Conservation (phyloP, 2,329 filamentous ascomycete genomes). For the Chaetomiaceae sp. region DNA sequence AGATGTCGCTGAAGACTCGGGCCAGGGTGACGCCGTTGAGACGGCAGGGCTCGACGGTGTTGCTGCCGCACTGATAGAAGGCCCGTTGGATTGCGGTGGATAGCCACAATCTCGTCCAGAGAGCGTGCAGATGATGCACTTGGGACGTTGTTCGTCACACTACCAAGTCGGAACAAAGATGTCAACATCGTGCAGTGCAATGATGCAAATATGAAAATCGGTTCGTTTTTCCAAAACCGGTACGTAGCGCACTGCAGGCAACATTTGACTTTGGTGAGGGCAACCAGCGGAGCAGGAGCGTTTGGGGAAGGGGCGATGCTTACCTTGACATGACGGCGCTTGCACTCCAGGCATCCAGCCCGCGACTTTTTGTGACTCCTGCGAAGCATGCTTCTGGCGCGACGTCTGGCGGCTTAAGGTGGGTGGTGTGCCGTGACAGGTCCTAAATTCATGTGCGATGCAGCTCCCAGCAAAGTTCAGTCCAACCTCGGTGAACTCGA, state of each 20-base stretch:
- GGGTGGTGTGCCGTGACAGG: background rate
- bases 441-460: background rate
- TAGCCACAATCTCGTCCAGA: conserved; percentile 26
- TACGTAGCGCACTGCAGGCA: too few species aligned
- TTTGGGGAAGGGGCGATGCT: conserved; percentile 2
- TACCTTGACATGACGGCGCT: conserved; percentile 23
- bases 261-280: too few species aligned
- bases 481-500: too few species aligned
- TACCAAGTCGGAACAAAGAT: background rate
- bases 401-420: background rate
- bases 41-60: background rate
- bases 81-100: background rate
- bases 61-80: background rate
- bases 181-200: too few species aligned
- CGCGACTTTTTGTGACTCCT: conserved; percentile 28
- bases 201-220: too few species aligned
- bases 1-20: background rate
- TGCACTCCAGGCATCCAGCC: conserved; percentile 28
- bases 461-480: too few species aligned
- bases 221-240: too few species aligned
- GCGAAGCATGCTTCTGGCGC: conserved; percentile 15
- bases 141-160: conserved; percentile 26
- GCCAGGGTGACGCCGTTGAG: too few species aligned
- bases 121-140: conserved; percentile 27
- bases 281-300: too few species aligned